Evolutionary conservation across 2,329 filamentous ascomycete genomes (phyloP).

Genomic region (Colletotrichum tropicicola): DNA sequence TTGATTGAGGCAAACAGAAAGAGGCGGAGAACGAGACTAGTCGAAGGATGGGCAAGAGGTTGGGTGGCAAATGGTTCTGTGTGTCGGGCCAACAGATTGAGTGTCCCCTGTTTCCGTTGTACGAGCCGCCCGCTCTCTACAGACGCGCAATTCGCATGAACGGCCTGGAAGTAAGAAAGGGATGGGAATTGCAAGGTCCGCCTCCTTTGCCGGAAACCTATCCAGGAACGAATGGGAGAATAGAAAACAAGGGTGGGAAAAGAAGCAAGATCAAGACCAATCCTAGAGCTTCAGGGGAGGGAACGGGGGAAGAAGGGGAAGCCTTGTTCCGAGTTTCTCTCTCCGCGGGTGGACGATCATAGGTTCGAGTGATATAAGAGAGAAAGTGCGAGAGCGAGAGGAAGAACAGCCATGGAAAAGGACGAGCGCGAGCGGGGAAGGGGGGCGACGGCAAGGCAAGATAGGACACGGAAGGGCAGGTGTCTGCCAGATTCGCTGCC

Average conservation of each 20-base stretch:
- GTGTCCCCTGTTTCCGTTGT: no score
- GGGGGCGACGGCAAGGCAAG: not conserved
- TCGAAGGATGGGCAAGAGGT: not conserved
- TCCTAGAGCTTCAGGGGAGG: not conserved
- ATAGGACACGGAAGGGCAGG: not conserved
- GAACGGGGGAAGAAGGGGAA: not conserved
- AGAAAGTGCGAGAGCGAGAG: not conserved
- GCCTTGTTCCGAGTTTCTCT: constrained; percentile 3
- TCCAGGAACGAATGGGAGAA: constrained; percentile 5
- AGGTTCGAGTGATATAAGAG: constrained; percentile 18
- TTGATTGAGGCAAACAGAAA: constrained; percentile 9
- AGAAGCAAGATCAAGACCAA: not conserved
- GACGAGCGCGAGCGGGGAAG: constrained; percentile 9
- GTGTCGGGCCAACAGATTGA: no score
- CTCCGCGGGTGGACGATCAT: constrained; percentile 14
- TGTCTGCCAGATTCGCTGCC: not conserved
- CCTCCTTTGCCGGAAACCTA: constrained; percentile 10
- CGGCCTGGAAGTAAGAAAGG: not conserved
- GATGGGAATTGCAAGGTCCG: not conserved
- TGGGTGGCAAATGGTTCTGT: no score
- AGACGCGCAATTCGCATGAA: constrained; percentile 12
- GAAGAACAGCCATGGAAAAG: not conserved
- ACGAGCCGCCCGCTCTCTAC: not conserved
- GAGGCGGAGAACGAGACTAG: constrained; percentile 1
- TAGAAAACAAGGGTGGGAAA: not conserved